These are phyloP conservation scores for Penicillium mononematosum DNA, from an alignment of 495 filamentous ascomycete species.

Conservation along the genomic window DNA sequence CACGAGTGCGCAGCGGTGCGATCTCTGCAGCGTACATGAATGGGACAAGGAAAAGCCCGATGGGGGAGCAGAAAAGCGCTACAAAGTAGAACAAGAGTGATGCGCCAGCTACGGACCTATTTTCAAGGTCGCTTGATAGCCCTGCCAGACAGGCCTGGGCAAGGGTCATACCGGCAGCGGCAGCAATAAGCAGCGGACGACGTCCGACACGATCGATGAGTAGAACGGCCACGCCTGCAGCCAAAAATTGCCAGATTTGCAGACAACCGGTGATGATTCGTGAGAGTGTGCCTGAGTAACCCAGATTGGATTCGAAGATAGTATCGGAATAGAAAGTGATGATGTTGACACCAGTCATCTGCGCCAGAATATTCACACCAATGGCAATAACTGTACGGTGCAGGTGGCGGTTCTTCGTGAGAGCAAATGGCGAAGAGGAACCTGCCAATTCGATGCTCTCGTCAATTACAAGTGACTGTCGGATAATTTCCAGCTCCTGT, in stretches of 20 bases:
- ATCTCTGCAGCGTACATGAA: slow-evolving; percentile 65
- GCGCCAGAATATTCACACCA: slow-evolving; percentile 24
- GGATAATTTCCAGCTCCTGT: slow-evolving; percentile 62
- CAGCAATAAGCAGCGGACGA: slow-evolving; percentile 58
- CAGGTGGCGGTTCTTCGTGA: slow-evolving; percentile 35
- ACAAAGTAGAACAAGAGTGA: slow-evolving; percentile 57
- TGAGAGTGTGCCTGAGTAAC: slow-evolving; percentile 22
- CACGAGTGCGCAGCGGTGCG: slow-evolving; percentile 59
- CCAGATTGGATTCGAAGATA: slow-evolving; percentile 21
- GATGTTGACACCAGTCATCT: slow-evolving; percentile 33
- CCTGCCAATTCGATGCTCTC: slow-evolving; percentile 34
- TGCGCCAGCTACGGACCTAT: slow-evolving; percentile 32
- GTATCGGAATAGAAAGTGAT: slow-evolving; percentile 32
- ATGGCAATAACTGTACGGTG: slow-evolving; percentile 28
- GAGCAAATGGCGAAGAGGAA: slow-evolving; percentile 23
- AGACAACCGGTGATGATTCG: slow-evolving; percentile 26
- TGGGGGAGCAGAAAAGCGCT: slow-evolving; percentile 63
- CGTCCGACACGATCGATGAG: slow-evolving; percentile 31
- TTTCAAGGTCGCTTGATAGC: slow-evolving; percentile 29
- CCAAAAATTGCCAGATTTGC: slow-evolving; percentile 31
- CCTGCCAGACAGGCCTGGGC: slow-evolving; percentile 59
- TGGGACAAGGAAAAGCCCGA: slow-evolving; percentile 64
- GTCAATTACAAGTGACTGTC: slow-evolving; percentile 60
- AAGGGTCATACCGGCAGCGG: slow-evolving; percentile 57
- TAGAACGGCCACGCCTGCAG: slow-evolving; percentile 26